Percentiles rank a stretch among this genome's conserved stretches.
These are phyloP conservation scores for Gremmenia infestans DNA, from an alignment of 2,329 filamentous ascomycete species.

Conservation along the genomic window DNA sequence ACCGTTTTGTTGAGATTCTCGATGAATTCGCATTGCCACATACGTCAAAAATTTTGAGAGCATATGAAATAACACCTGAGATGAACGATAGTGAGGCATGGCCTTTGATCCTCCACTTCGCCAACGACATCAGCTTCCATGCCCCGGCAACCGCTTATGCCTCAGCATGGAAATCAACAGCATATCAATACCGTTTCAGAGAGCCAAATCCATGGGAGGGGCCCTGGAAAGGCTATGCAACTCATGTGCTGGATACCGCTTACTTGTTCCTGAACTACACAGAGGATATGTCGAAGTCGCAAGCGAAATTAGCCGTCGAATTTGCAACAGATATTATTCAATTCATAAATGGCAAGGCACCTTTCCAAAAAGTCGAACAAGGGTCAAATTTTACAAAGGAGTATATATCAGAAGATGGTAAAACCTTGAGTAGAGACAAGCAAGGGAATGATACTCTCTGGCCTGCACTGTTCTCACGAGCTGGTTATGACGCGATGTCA, in stretches of 20 bases:
- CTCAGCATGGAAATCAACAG: conserved; percentile 26
- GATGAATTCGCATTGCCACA: conserved; percentile 28
- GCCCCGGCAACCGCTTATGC: conserved; percentile 39
- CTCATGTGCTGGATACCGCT: conserved; percentile 41
- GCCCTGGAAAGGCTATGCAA: conserved; percentile 34
- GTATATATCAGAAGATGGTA: too few relatives aligned
- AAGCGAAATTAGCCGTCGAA: conserved; percentile 28
- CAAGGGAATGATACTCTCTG: too few relatives aligned
- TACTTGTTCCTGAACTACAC: conserved; percentile 44
- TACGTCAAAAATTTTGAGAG: conserved; percentile 26
- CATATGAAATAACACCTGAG: conserved; percentile 35
- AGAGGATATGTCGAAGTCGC: conserved; percentile 32
- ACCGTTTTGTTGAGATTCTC: conserved; percentile 28
- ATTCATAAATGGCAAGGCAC: conserved; percentile 35
- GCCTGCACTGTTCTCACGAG: too few relatives aligned
- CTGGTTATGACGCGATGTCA: too few relatives aligned
- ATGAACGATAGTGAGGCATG: conserved; percentile 39
- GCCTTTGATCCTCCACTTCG: conserved; percentile 37
- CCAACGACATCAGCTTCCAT: conserved; percentile 42
- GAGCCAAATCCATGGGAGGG: conserved; percentile 44
- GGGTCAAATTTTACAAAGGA: too few relatives aligned
- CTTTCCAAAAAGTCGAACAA: conserved; percentile 3
- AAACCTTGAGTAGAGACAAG: too few relatives aligned
- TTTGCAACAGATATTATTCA: conserved; percentile 36
- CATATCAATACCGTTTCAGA: conserved; percentile 42